Conservation (phyloP, 2,329 filamentous ascomycete species). For the Ophiostoma montium region DNA sequence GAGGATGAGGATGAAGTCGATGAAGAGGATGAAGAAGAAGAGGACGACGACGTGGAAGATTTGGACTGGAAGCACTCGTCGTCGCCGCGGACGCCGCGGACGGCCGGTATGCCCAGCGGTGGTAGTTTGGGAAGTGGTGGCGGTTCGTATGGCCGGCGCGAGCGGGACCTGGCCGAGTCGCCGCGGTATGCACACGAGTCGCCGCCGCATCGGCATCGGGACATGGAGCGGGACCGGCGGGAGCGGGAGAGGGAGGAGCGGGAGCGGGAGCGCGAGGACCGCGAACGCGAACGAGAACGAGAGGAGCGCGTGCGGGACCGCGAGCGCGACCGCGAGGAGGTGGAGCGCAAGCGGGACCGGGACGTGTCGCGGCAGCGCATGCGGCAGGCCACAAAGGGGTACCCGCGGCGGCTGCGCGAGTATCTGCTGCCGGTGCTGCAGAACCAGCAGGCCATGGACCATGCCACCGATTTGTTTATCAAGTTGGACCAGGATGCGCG, state of each 20-base stretch:
- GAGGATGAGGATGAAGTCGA: slow-evolving; percentile 1
- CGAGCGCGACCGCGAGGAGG: background rate
- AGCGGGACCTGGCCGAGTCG: slow-evolving; percentile 3
- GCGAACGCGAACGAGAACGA: background rate
- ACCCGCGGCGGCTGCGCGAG: slow-evolving; percentile 9
- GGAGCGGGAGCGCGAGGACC: background rate
- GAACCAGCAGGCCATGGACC: slow-evolving; percentile 11
- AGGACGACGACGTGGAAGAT: slow-evolving; percentile 1
- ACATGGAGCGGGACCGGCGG: background rate
- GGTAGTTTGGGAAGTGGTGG: background rate
- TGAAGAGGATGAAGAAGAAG: slow-evolving; percentile 1
- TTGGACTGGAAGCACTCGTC: slow-evolving; percentile 5
- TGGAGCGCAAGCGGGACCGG: background rate
- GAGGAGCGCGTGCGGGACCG: background rate
- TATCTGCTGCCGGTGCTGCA: slow-evolving; percentile 12
- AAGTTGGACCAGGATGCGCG: slow-evolving; percentile 13
- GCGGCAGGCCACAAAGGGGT: slow-evolving; percentile 5
- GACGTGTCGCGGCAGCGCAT: slow-evolving; percentile 9
- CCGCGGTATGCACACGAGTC: slow-evolving; percentile 4
- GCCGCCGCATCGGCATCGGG: background rate
- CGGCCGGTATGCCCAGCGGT: slow-evolving; percentile 4
- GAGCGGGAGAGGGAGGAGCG: slow-evolving; percentile 1
- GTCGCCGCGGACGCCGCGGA: slow-evolving; percentile 10
- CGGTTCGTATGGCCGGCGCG: slow-evolving; percentile 4
- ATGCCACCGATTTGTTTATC: slow-evolving; percentile 10